These are phyloP conservation scores for Amanita brunnescens DNA, from an alignment of 768 basidiomycete species.

Conservation along the genomic window DNA sequence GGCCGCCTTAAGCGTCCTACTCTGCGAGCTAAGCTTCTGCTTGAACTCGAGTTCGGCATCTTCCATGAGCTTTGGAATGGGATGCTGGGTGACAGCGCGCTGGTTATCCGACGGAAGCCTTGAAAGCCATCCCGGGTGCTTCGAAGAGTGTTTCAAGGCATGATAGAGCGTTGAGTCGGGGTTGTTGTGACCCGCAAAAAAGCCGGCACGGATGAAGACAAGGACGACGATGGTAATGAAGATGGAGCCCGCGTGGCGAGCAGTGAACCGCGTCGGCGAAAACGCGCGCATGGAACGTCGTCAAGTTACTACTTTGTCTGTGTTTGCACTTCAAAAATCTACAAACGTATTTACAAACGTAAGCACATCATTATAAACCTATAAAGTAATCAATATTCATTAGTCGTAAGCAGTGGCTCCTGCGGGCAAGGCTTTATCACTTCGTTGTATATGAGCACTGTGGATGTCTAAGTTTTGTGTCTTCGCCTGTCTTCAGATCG, in stretches of 20 bases:
- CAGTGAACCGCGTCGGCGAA: not conserved
- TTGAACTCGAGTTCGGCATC: conserved; percentile 74
- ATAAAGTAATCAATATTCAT: conserved; percentile 6
- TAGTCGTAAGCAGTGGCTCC: not conserved
- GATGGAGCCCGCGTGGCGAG: conserved; percentile 26
- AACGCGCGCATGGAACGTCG: not conserved
- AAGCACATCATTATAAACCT: no score
- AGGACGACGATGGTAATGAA: conserved; percentile 34
- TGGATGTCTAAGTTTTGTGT: not conserved
- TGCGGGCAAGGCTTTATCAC: conserved; percentile 2
- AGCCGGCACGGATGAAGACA: conserved; percentile 42
- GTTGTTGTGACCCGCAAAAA: conserved; percentile 30
- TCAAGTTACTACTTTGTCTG: not conserved
- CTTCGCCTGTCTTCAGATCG: not conserved
- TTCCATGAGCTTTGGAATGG: conserved; percentile 77
- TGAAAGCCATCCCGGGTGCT: conserved; percentile 10
- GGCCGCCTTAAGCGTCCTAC: conserved; percentile 68
- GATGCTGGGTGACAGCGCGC: conserved; percentile 38
- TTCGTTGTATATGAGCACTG: conserved; percentile 7
- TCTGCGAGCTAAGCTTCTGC: conserved; percentile 61
- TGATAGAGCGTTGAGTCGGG: conserved; percentile 10
- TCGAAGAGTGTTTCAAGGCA: not conserved
- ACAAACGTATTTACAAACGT: no score
- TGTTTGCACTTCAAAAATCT: not conserved
- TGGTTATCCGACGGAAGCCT: conserved; percentile 12